Base-by-base conservation (phyloP, 1,284 basidiomycete genomes). In the Trichosporon faecale region DNA sequence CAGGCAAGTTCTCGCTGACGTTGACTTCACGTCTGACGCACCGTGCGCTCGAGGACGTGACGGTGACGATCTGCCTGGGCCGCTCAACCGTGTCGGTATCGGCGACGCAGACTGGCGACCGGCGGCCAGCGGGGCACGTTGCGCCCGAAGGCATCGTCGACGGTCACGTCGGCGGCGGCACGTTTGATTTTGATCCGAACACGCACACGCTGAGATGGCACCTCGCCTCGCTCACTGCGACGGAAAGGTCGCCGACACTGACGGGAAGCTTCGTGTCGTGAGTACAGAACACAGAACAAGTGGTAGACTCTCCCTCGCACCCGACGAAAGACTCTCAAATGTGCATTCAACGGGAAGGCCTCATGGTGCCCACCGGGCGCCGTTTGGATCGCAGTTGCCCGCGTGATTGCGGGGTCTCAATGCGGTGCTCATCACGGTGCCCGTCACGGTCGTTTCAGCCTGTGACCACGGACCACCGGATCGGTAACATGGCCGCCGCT, bases 121-220 rank as follows among this genome's bases (percentile, higher is more conserved):
- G 75, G 52, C 70, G 76, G 40, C 76, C 80, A 8, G 33, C 75
- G 11, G 75, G 74, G 31, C 67, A 65, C 49, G 74, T 66, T 23
- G 71, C 72, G 21, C 75, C 66, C 46, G 76, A 74, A 61, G 76
- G 73, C 31, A 71, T 66, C 3, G 75, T 75, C 21, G 79, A 79
- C 9, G 82, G 82, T 0, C 74, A 72, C 52, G 82, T 90, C 21
- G 90, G 90, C 49, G 82, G 83, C 14, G 89, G 89, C 14, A 89
- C 89, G 33, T 95, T 92, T 92, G 85, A 87, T 63, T 95, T 91
- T 80, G 91, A 94, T 78, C 87, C 89, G 0, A 87, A 86, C 76
- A 89, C 86, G 69, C 87, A 86, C 81, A 84, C 87, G 4, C 82
- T 95, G 67, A 86, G 87, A 71, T 95, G 93, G 93, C 88, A 90